Percentiles rank a stretch among this genome's conserved stretches.
Evolutionary conservation across 2,329 filamentous ascomycete species (phyloP).

Genomic region (Epichloe sibirici): DNA sequence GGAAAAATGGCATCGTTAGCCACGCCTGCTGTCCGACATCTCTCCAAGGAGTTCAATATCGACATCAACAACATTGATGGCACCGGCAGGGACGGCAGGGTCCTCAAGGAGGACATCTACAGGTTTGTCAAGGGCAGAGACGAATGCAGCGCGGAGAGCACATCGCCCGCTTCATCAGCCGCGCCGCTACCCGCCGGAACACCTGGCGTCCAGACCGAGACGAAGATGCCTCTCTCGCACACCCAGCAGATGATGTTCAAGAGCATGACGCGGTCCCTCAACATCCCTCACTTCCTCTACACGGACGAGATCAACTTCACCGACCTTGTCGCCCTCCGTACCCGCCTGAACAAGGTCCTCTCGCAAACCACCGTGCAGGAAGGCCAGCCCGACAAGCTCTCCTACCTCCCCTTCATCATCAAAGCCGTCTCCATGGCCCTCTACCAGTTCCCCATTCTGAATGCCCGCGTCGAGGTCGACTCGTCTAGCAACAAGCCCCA

Average conservation of each 20-base stretch:
- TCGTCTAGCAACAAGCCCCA: conserved; percentile 52
- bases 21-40: conserved; percentile 82
- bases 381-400: conserved; percentile 51
- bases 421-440: conserved; percentile 87
- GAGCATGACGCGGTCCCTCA: conserved; percentile 83
- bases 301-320: conserved; percentile 81
- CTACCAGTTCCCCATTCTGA: conserved; percentile 72
- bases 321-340: conserved; percentile 57
- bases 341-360: conserved; percentile 58
- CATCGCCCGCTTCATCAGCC: conserved; percentile 11
- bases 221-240: conserved; percentile 55
- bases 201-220: conserved; percentile 50
- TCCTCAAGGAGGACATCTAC: conserved; percentile 85
- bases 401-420: conserved; percentile 87
- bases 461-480: conserved; percentile 79
- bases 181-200: conserved; percentile 11
- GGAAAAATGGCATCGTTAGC: conserved; percentile 65
- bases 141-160: conserved; percentile 14
- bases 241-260: conserved; percentile 95
- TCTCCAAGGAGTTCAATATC: conserved; percentile 68
- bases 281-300: conserved; percentile 91
- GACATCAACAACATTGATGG: conserved; percentile 69
- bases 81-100: conserved; percentile 81
- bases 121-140: conserved; percentile 49
- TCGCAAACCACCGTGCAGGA: conserved; percentile 30